Percentiles rank a stretch among this genome's conserved stretches.
These are phyloP conservation scores for Corylus avellana DNA, from an alignment of 306 rosid genomes.

Conservation along the genomic window DNA sequence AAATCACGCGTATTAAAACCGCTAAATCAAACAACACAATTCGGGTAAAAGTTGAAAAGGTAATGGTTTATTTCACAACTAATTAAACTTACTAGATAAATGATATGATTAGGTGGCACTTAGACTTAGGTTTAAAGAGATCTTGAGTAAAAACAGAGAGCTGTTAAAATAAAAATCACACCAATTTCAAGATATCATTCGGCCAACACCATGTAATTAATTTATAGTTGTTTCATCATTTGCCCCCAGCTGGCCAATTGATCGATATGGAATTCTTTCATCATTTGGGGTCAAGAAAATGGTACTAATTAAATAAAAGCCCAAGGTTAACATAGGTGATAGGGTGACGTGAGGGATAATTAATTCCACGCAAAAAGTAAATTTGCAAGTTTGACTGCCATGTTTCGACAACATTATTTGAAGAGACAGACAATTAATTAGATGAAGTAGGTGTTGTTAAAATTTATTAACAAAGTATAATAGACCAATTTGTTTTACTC, in stretches of 20 bases:
- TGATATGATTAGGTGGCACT: not conserved
- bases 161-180: not conserved
- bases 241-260: not conserved
- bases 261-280: not conserved
- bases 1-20: too few species aligned
- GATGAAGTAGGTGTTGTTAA: not conserved
- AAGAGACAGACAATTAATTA: not conserved
- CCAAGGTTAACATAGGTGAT: not conserved
- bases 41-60: too few species aligned
- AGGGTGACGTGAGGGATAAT: not conserved
- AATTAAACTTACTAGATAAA: not conserved
- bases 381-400: not conserved
- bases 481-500: not conserved
- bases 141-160: not conserved
- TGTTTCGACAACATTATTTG: not conserved
- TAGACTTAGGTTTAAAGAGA: conserved; percentile 4
- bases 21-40: too few species aligned
- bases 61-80: too few species aligned
- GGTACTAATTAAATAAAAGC: not conserved
- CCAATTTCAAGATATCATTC: not conserved
- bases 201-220: not conserved
- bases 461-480: not conserved
- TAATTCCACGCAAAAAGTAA: not conserved
- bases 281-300: not conserved
- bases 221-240: not conserved